Base-by-base conservation (phyloP, 2,329 filamentous ascomycete species). In the Ceratocystis ficicola region DNA sequence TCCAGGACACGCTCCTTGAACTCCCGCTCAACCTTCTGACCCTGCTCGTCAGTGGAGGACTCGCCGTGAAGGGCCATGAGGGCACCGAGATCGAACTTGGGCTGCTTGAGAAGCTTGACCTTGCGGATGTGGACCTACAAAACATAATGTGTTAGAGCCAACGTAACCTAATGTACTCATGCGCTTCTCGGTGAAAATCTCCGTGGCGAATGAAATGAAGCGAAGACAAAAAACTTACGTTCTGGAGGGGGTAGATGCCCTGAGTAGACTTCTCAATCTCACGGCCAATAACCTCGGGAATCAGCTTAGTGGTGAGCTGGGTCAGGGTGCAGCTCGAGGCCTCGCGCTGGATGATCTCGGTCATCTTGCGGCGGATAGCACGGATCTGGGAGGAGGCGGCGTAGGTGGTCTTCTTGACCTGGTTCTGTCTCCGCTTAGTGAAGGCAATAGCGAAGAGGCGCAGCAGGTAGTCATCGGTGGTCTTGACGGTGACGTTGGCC, bases 331-430 rank as follows among this genome's bases (percentile, higher is more conserved):
- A 95, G 83, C 84, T 90, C 73, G 89, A 85, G 70, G 94, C 94
- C 84, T 99, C 94, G 74, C 92, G 89, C 80, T 89, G 86, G 80
- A 99, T 97, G 81, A 99, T 97, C 81, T 99, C 94, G 71, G 86
- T 89, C 94, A 99, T 99, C 90, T 99, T 97, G 86, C 92, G 94
- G 80, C 94, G 89, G 80, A 99, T 99, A 73, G 89, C 87, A 72
- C 93, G 89, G 80, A 97, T 97, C 83, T 99, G 94, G 71, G 94
- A 97, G 71, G 90, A 91, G 71, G 88, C 88, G 73, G 94, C 94
- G 77, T 99, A 99, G 77, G 94, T 99, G 75, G 94, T 99, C 89
- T 97, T 99, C 89, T 96, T 96, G 85, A 99, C 93, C 86, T 99
- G 94, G 85, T 97, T 99, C 74, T 90, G 91, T 76, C 94, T 88